Evolutionary conservation across 2,329 filamentous ascomycete species (phyloP), one percentile per base, ranked within the genome.

Genomic region (Diplodia seriata): DNA sequence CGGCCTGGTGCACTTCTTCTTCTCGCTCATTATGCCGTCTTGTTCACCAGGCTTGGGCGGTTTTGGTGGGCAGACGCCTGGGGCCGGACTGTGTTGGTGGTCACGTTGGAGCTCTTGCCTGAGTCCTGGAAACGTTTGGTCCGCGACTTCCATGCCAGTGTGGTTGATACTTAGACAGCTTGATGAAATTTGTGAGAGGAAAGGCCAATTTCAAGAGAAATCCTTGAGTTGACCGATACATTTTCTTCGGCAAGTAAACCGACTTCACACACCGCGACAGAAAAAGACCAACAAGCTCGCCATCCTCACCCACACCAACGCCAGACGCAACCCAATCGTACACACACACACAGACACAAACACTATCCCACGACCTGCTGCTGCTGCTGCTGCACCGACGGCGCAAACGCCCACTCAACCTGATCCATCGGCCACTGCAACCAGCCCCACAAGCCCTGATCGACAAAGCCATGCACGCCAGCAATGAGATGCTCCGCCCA

Each of bases 401-500:
- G 31, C 5, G 40, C 18, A 43, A 43, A 43, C 15, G 51, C 51
- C 31, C 63, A 63, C 26, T 66, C 66, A 2, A 69, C 31, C 20
- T 68, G 66, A 3, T 68, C 55, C n/a, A 69, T 47, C 15, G 66
- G 68, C 68, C 66, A 68, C 15, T 63, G 54, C 14, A 69, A 50
- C 68, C 68, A 68, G n/a, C 18, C 36, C 36, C 53, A 67, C 31
- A 66, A 57, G 6, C 40, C 47, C 14, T 54, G 36, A 18, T 61
- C 56, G 1, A 69, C 20, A 18, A 64, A 49, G 6, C 56, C 47
- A 36, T 68, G 53, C 9, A 66, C 51, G 15, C 66, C 65, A 1
- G 54, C 26, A n/a, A 69, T 55, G 6, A 69, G 29, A 57, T 69
- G 68, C 54, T 67, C 54, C 20, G 63, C 51, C 68, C 66, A 69